Evolutionary conservation across 208 protist species (phyloP).

Genomic region (Lotmaria passim): DNA sequence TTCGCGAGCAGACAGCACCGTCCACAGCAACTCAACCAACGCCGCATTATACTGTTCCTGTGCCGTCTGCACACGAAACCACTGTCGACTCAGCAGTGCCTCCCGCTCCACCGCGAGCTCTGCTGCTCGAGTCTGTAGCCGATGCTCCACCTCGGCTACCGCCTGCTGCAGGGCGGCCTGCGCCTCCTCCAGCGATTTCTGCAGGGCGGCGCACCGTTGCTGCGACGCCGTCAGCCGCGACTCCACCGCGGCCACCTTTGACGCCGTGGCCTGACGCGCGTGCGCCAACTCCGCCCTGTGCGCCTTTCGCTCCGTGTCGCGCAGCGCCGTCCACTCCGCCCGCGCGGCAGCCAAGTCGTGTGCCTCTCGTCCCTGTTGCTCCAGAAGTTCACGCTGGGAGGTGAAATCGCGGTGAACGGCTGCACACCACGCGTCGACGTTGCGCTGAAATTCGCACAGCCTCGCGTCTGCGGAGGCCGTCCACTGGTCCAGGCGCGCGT

Average conservation of each 20-base stretch:
- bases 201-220: constrained; percentile 1
- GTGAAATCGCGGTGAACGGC: neutral
- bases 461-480: neutral
- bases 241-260: constrained; percentile 5
- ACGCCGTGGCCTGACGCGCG: constrained; percentile 11
- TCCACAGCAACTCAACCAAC: constrained; percentile 7
- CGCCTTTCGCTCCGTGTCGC: constrained; percentile 7
- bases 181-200: constrained; percentile 18
- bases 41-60: neutral
- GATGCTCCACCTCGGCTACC: neutral
- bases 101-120: constrained; percentile 6
- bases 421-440: neutral
- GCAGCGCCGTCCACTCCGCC: constrained; percentile 12
- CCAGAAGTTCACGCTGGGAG: neutral
- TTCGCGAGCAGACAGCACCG: neutral
- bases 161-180: neutral
- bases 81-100: constrained; percentile 11
- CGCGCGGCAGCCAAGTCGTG: constrained; percentile 14
- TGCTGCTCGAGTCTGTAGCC: neutral
- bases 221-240: constrained; percentile 13
- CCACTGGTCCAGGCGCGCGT: neutral
- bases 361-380: neutral
- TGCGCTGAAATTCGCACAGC: neutral
- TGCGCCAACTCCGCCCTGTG: constrained; percentile 25
- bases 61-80: constrained; percentile 3